These are phyloP conservation scores for Inga leiocalycina DNA, from an alignment of 306 rosid genomes.

Conservation along the genomic window DNA sequence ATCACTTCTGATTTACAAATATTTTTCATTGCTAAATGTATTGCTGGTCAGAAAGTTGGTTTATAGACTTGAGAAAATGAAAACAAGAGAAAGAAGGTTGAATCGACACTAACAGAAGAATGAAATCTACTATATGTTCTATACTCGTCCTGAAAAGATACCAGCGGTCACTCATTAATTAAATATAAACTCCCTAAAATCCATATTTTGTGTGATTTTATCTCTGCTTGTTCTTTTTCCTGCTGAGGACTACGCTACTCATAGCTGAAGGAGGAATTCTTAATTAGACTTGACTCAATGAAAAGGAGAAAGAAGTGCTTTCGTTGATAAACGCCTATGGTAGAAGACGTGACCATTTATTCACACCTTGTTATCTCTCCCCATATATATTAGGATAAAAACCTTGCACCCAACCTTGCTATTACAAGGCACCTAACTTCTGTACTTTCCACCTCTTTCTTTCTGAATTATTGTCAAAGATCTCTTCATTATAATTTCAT, in stretches of 20 bases:
- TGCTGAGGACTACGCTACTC: not conserved
- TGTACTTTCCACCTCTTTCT: not conserved
- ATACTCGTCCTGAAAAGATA: conserved; percentile 25
- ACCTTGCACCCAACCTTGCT: conserved; percentile 16
- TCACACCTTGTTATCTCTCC: not conserved
- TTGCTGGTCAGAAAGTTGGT: not conserved
- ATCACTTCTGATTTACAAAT: not conserved
- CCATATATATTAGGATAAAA: not conserved
- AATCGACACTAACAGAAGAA: conserved; percentile 29
- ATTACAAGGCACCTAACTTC: conserved; percentile 2
- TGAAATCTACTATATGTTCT: conserved; percentile 60
- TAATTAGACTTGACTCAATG: conserved; percentile 17
- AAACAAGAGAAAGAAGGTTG: not conserved
- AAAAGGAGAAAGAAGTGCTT: conserved; percentile 3
- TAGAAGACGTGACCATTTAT: conserved; percentile 24
- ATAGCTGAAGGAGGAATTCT: conserved; percentile 2
- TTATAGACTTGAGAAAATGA: not conserved
- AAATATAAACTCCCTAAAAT: not conserved
- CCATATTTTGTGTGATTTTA: not conserved
- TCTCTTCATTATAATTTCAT: not conserved
- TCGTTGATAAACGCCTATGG: not conserved
- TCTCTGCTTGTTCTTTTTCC: not conserved
- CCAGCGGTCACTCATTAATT: not conserved
- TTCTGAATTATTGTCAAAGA: not conserved
- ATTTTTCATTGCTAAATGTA: not conserved